A percentile compares a stretch with the other conserved stretches of the same genome.
phyloP scores from a whole-genome alignment of 2,329 filamentous ascomycete species.

The Lachnellula occidentalis region DNA sequence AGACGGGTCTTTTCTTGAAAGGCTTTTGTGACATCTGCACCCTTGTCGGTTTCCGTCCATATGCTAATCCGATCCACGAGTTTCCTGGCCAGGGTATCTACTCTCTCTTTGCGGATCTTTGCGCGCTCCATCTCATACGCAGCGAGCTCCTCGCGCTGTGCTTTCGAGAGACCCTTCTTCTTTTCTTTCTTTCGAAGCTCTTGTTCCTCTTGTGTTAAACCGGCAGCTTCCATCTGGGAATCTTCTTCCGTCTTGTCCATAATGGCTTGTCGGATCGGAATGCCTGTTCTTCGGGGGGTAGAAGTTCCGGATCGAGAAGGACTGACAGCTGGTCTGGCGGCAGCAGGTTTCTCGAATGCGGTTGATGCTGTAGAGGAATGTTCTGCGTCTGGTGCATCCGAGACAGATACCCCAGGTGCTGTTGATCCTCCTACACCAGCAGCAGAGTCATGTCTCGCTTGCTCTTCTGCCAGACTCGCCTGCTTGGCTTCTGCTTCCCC shows the following conservation, averaged over 20 bases:
- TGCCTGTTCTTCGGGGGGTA: conserved; percentile 37
- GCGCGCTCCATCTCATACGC: conserved; percentile 85
- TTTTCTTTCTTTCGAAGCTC: conserved; percentile 75
- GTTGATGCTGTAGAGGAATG: conserved; percentile 11
- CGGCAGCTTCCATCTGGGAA: conserved; percentile 56
- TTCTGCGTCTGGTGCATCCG: conserved; percentile 17
- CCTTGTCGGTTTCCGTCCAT: conserved; percentile 97
- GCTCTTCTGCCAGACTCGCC: conserved; percentile 42
- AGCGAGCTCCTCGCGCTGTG: conserved; percentile 86
- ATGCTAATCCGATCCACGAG: conserved; percentile 84
- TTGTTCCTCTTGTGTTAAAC: conserved; percentile 67
- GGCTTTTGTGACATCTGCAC: conserved; percentile 72
- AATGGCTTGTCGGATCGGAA: conserved; percentile 78
- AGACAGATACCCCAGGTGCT: conserved; percentile 16
- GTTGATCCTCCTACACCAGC: conserved; percentile 7
- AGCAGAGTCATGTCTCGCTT: conserved; percentile 22
- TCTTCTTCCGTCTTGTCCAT: conserved; percentile 85
- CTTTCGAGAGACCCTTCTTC: conserved; percentile 85
- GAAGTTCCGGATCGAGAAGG: conserved; percentile 35
- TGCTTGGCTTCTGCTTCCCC: conserved; percentile 52
- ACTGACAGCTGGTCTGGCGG: conserved; percentile 15
- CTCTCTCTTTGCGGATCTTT: conserved; percentile 79
- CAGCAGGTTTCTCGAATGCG: conserved; percentile 25
- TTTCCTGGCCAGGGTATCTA: conserved; percentile 78
- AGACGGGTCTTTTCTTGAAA: conserved; percentile 93